Evolutionary conservation across 78 protist genomes (phyloP), one percentile per base, ranked within the genome.

Genomic region (Guillardia theta): DNA sequence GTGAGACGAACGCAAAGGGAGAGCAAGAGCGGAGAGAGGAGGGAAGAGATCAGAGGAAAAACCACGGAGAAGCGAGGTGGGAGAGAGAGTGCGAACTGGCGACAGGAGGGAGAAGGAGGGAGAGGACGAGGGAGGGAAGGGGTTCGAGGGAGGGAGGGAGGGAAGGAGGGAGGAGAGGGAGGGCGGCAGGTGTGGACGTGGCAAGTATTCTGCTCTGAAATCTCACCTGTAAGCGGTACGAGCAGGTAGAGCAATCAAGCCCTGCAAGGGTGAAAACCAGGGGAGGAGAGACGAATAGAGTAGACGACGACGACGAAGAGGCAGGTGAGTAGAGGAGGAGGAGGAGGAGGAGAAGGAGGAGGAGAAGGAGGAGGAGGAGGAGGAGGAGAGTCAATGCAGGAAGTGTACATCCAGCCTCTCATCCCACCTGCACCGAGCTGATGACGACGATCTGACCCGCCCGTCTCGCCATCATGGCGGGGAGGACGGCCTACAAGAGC

Each of bases 401-500:
- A n/a, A n/a, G n/a, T n/a, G n/a, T n/a, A n/a, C n/a, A n/a, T n/a
- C n/a, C n/a, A n/a, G n/a, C n/a, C n/a, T n/a, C n/a, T n/a, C n/a
- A n/a, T n/a, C n/a, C n/a, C n/a, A n/a, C n/a, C n/a, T n/a, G 83
- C 27, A 70, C 83, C 0, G 70, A 44, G 95, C 88, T 53, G 76
- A 94, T 43, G 64, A 19, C 93, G 18, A 37, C 90, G 21, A 94
- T 24, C 58, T 53, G 87, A 36, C 95, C 95, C n/a, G 37, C 33
- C 18, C 93, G 48, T 5, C 87, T 77, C 22, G 87, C 50, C 30
- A 90, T 2, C 93, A 90, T 90, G 30, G 45, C 5, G 36, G 93
- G 93, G 44, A 90, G 87, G 4, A 90, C 37, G 37, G 83, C 87
- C 77, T 58, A 50, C 58, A 50, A 10, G 58, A 15, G 15, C 58